Conservation (phyloP, 306 rosid species). For the Canavalia ensiformis region DNA sequence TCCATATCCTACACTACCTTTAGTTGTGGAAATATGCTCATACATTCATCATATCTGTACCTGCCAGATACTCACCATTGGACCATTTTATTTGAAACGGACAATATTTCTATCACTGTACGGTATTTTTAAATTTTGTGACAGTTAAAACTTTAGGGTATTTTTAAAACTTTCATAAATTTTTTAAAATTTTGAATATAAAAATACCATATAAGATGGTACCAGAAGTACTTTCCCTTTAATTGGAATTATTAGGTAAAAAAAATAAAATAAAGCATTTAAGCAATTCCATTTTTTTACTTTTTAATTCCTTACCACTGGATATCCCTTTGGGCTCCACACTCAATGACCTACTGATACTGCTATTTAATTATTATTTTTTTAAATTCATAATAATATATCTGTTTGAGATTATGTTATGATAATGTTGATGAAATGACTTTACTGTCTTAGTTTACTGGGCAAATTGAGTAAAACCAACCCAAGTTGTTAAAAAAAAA, state of each 20-base stretch:
- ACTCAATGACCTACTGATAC: background rate
- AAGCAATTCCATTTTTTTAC: no score
- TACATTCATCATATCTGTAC: slow-evolving; percentile 7
- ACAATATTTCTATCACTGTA: no score
- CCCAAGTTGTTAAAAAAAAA: background rate
- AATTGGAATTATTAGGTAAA: no score
- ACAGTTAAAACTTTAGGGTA: no score
- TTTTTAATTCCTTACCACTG: background rate
- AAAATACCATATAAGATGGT: no score
- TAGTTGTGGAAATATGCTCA: background rate
- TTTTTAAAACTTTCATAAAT: no score
- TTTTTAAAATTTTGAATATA: no score
- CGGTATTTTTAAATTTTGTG: no score
- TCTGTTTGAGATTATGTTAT: background rate
- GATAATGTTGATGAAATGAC: background rate
- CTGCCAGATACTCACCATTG: background rate
- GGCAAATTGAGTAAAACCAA: no score
- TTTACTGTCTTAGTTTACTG: no score
- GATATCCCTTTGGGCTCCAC: background rate
- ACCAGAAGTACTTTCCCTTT: no score
- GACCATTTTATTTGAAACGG: background rate
- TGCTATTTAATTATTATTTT: background rate
- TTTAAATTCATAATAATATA: background rate
- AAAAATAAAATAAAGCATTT: no score
- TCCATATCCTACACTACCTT: background rate